A percentile compares a stretch with the other conserved stretches of the same genome.
Evolutionary conservation across 106 monocot species (phyloP).

Genomic region (Acorus calamus): DNA sequence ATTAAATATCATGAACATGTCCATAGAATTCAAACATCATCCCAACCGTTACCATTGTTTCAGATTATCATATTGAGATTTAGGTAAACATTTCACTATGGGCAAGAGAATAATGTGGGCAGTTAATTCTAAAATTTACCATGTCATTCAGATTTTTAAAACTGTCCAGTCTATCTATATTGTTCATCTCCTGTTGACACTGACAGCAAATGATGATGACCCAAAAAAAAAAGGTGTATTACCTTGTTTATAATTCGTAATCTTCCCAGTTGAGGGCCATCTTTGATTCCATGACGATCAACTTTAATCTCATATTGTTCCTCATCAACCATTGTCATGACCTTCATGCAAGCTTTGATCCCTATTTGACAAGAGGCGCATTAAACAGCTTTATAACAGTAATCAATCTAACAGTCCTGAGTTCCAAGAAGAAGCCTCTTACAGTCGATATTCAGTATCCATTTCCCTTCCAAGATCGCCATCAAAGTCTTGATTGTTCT

Average conservation of each 20-base stretch:
- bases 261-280: constrained; percentile 73
- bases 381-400: not conserved
- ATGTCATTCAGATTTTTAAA: too few relatives aligned
- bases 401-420: too few relatives aligned
- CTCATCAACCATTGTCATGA: constrained; percentile 49
- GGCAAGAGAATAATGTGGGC: too few relatives aligned
- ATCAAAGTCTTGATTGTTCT: constrained; percentile 84
- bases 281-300: constrained; percentile 66
- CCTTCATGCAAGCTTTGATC: constrained; percentile 66
- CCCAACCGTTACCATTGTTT: too few relatives aligned
- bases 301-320: constrained; percentile 58
- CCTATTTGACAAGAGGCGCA: constrained; percentile 30
- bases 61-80: too few relatives aligned
- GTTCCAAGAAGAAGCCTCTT: constrained; percentile 14
- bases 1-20: too few relatives aligned
- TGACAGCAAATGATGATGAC: too few relatives aligned
- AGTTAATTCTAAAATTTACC: too few relatives aligned
- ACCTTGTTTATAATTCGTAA: constrained; percentile 50
- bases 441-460: constrained; percentile 84
- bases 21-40: too few relatives aligned
- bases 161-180: too few relatives aligned
- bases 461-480: constrained; percentile 79
- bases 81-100: too few relatives aligned
- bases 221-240: not conserved
- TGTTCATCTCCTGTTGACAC: too few relatives aligned